Base-by-base conservation (phyloP, 2,329 filamentous ascomycete species). In the Botryotinia calthae region DNA sequence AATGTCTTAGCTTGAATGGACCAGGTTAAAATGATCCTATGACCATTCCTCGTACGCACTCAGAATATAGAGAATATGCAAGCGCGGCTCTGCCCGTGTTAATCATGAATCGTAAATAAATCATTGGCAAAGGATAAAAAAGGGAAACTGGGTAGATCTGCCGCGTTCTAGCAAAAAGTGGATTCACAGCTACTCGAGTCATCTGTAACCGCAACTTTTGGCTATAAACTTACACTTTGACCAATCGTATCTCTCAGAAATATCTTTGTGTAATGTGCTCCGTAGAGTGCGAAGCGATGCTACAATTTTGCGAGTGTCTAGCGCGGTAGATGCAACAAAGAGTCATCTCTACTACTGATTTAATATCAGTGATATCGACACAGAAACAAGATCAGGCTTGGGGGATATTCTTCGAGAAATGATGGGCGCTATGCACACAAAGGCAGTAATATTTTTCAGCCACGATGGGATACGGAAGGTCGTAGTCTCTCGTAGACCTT, bases 1-100 rank as follows among this genome's bases (percentile, higher is more conserved):
- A 28, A 59, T 72, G 62, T 67, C 62, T 72, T 59, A 56, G 46
- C 46, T 72, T 72, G 63, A 69, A 42, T 69, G 37, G 34, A 48
- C 56, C 34, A 20, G 54, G 25, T 20, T 72, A 42, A 62, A 40
- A 51, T 70, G 71, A 70, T 73, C 71, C 56, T 70, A 70, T 73
- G 71, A 69, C 59, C 71, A 40, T 48, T 54, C 46, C 64, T 67
- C 64, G 48, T 56, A 67, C 64, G 56, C 34, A 22, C n/a, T 62
- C 59, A 62, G 34, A n/a, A 61, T 37, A 61, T 40, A 40, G 9
- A 66, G 31, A 25, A 66, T 71, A 73, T 73, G 72, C 72, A 73
- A 64, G 72, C 66, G 72, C 72, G 72, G 72, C 72, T 73, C 72
- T 73, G 72, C 72, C 72, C 67, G 72, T 73, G 64, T 73, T 51